Evolutionary conservation across 164 flowering plant species (phyloP).

Genomic region (Macadamia integrifolia): DNA sequence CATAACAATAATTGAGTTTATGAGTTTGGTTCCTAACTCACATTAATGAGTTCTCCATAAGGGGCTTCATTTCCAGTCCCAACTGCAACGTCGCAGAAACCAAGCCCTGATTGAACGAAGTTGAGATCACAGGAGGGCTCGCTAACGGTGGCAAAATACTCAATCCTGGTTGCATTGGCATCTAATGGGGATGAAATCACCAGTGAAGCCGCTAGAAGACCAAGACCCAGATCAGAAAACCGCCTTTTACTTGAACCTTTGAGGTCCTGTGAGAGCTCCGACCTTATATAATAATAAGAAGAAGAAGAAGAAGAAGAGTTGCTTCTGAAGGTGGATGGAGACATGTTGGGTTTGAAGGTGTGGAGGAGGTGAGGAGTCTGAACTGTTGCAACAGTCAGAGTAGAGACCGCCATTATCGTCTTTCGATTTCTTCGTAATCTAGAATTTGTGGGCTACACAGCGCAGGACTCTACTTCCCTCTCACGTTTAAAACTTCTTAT

Average conservation of each 20-base stretch:
- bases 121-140: slow-evolving; percentile 73
- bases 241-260: slow-evolving; percentile 23
- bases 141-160: slow-evolving; percentile 76
- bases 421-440: slow-evolving; percentile 13
- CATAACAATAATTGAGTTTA: not conserved
- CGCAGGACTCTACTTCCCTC: too few relatives aligned
- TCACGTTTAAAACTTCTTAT: too few relatives aligned
- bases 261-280: slow-evolving; percentile 12
- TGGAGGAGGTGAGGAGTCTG: slow-evolving; percentile 11
- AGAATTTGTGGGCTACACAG: slow-evolving; percentile 15
- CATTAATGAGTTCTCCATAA: slow-evolving; percentile 69
- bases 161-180: slow-evolving; percentile 77
- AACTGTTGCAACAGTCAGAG: slow-evolving; percentile 28
- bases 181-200: slow-evolving; percentile 44
- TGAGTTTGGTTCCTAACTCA: slow-evolving; percentile 23
- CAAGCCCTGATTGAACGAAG: slow-evolving; percentile 67
- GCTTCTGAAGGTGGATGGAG: slow-evolving; percentile 14
- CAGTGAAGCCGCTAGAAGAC: slow-evolving; percentile 56
- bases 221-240: slow-evolving; percentile 40
- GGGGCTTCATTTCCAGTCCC: slow-evolving; percentile 70
- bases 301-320: not conserved
- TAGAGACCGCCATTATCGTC: slow-evolving; percentile 32
- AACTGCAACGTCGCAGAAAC: slow-evolving; percentile 61
- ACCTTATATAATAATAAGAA: slow-evolving; percentile 4
- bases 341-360: slow-evolving; percentile 11